phyloP scores from a whole-genome alignment of 2,329 filamentous ascomycete species.

The Pyricularia grisea region DNA sequence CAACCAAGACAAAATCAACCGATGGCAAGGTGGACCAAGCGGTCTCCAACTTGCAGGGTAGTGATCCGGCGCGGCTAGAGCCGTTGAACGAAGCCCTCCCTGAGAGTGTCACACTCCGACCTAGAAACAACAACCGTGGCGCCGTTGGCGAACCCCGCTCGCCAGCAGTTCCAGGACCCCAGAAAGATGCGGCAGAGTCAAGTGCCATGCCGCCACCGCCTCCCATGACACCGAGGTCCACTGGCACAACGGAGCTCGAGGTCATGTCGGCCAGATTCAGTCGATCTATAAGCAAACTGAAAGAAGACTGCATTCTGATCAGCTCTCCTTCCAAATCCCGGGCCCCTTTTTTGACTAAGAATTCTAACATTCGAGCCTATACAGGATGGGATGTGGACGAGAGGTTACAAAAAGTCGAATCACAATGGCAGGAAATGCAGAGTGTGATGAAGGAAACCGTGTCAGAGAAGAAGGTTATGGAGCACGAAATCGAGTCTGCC shows the following conservation, averaged over 20 bases:
- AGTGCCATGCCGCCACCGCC: constrained; percentile 8
- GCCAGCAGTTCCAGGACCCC: neutral
- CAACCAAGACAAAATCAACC: neutral
- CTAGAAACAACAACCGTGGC: constrained; percentile 12
- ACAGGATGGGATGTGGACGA: constrained; percentile 73
- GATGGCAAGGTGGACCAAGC: constrained; percentile 32
- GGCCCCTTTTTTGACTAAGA: constrained; percentile 53
- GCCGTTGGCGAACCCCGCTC: neutral
- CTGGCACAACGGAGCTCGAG: neutral
- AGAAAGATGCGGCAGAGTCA: constrained; percentile 1
- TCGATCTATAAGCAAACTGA: constrained; percentile 13
- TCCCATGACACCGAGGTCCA: constrained; percentile 18
- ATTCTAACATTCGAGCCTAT: constrained; percentile 59
- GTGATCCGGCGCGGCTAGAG: constrained; percentile 9
- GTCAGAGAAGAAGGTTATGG: constrained; percentile 57
- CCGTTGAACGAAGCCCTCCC: constrained; percentile 2
- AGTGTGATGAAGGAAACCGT: constrained; percentile 62
- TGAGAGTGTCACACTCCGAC: constrained; percentile 19
- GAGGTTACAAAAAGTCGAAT: constrained; percentile 67
- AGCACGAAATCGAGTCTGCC: constrained; percentile 64
- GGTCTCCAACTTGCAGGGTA: constrained; percentile 22
- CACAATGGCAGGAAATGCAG: constrained; percentile 61
- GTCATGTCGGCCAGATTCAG: constrained; percentile 12
- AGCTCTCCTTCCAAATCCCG: constrained; percentile 31
- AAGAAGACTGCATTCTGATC: constrained; percentile 18